Evolutionary conservation across 371 early-diverging fungal genomes (phyloP).

Genomic region (Rhizopus delemar): DNA sequence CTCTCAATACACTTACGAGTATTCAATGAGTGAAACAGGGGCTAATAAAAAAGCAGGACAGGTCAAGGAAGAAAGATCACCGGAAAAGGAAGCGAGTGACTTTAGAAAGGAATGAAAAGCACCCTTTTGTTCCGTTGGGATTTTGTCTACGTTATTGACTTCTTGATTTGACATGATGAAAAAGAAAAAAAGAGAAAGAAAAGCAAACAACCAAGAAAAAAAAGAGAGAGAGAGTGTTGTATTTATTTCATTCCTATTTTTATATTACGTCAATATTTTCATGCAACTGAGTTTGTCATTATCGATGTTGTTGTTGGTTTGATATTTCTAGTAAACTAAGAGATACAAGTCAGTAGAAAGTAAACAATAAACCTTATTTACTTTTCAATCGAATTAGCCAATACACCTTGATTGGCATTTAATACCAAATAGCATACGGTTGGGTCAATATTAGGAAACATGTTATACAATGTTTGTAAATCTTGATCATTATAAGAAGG

Average conservation of each 20-base stretch:
- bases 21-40: constrained; percentile 73
- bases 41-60: constrained; percentile 76
- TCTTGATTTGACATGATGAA: constrained; percentile 10
- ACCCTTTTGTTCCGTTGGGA: constrained; percentile 65
- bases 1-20: constrained; percentile 60
- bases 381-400: constrained; percentile 49
- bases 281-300: constrained; percentile 3
- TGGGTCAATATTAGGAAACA: constrained; percentile 69
- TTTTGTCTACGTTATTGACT: constrained; percentile 50
- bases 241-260: background rate
- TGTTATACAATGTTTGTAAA: constrained; percentile 54
- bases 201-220: constrained; percentile 7
- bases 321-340: constrained; percentile 27
- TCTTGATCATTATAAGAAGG: constrained; percentile 31
- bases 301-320: background rate
- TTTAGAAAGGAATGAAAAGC: constrained; percentile 70
- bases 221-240: background rate
- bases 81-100: constrained; percentile 72
- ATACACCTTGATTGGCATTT: constrained; percentile 63
- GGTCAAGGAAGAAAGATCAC: constrained; percentile 74
- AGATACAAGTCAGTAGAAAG: background rate
- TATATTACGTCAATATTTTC: constrained; percentile 7
- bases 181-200: constrained; percentile 6
- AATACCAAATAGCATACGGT: constrained; percentile 67
- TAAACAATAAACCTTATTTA: constrained; percentile 7